phyloP scores from a whole-genome alignment of 306 rosid genomes.

The Rubus parviflorus region DNA sequence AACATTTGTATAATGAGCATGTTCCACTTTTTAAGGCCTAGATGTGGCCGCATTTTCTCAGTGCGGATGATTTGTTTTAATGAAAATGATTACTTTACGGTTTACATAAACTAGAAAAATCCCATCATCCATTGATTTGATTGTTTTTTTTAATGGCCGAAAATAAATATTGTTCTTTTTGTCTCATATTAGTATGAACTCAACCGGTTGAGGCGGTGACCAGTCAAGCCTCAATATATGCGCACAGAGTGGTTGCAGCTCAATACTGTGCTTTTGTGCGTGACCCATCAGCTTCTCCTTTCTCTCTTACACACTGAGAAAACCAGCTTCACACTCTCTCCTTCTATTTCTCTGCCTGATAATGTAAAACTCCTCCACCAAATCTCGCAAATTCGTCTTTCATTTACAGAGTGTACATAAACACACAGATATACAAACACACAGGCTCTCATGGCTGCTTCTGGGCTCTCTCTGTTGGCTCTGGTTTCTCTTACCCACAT shows the following conservation, averaged over 20 bases:
- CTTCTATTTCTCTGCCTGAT: background rate
- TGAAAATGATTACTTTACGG: too few species aligned
- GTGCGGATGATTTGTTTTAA: too few species aligned
- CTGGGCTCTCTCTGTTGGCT: slow-evolving; percentile 28
- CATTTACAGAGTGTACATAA: too few species aligned
- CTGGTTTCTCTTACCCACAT: slow-evolving; percentile 42
- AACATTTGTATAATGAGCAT: background rate
- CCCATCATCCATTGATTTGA: background rate
- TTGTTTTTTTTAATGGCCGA: background rate
- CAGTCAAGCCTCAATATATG: slow-evolving; percentile 1
- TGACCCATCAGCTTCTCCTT: background rate
- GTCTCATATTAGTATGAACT: background rate
- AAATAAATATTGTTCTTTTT: background rate
- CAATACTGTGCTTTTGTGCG: background rate
- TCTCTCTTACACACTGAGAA: background rate
- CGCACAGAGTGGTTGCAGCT: background rate
- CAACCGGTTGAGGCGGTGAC: slow-evolving; percentile 14
- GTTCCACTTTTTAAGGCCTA: background rate
- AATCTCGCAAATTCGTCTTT: background rate
- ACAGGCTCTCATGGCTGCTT: slow-evolving; percentile 36
- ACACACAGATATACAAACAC: background rate
- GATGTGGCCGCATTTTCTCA: background rate
- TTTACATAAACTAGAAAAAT: too few species aligned
- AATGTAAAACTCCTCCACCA: slow-evolving; percentile 1
- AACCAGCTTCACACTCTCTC: slow-evolving; percentile 6